These are phyloP conservation scores for Kazachstania sp. DNA, from an alignment of 1,139 yeast species.

Conservation along the genomic window DNA sequence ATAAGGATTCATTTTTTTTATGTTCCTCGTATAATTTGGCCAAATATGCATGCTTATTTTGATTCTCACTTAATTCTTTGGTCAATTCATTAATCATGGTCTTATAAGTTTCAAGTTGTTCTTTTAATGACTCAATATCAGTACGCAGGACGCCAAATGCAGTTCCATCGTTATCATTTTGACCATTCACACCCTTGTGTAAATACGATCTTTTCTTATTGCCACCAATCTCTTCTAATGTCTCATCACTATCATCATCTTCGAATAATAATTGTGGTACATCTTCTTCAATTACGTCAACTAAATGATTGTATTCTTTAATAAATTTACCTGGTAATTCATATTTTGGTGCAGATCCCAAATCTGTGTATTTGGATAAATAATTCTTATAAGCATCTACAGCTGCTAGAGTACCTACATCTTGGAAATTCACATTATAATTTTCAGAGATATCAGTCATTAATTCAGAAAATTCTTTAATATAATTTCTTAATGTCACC, in stretches of 20 bases:
- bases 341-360: slow-evolving; percentile 7
- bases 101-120: slow-evolving; percentile 11
- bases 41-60: background rate
- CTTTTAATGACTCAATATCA: slow-evolving; percentile 7
- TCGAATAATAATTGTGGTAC: slow-evolving; percentile 4
- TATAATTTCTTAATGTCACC: slow-evolving; percentile 12
- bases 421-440: slow-evolving; percentile 87
- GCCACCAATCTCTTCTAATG: background rate
- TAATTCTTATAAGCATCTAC: slow-evolving; percentile 54
- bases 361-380: slow-evolving; percentile 14
- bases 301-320: slow-evolving; percentile 11
- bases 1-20: background rate
- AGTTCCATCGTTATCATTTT: background rate
- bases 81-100: slow-evolving; percentile 18
- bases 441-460: slow-evolving; percentile 34
- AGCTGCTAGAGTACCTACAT: slow-evolving; percentile 73
- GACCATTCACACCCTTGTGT: background rate
- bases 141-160: background rate
- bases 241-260: background rate
- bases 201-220: too few species aligned
- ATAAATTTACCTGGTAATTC: slow-evolving; percentile 15
- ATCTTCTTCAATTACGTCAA: slow-evolving; percentile 4
- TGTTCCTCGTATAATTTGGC: background rate
- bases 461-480: slow-evolving; percentile 14
- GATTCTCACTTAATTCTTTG: slow-evolving; percentile 3